Percentiles rank a stretch among this genome's conserved stretches.
phyloP scores from a whole-genome alignment of 2,329 filamentous ascomycete genomes.

The Rhinocladiella similis region DNA sequence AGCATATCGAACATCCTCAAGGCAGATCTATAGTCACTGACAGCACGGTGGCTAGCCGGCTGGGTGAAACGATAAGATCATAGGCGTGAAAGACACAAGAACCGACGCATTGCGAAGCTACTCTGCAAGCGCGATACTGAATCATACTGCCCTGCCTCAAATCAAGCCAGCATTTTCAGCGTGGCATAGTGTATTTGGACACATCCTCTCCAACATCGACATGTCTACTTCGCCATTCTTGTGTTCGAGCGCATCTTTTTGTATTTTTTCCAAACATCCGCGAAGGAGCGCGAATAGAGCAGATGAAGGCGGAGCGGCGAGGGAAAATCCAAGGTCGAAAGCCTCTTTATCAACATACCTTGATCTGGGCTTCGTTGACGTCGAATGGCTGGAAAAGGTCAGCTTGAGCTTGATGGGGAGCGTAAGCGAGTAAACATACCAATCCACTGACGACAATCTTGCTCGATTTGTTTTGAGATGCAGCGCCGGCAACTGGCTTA shows the following conservation, averaged over 20 bases:
- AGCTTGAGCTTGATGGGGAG: conserved; percentile 37
- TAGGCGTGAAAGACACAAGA: conserved; percentile 9
- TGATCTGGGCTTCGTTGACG: conserved; percentile 95
- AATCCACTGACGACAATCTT: conserved; percentile 99
- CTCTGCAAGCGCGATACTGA: conserved; percentile 9
- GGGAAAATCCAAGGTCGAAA: conserved; percentile 66
- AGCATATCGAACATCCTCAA: conserved; percentile 19
- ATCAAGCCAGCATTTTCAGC: conserved; percentile 24
- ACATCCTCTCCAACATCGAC: conserved; percentile 17
- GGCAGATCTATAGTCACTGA: conserved; percentile 21
- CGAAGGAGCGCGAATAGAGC: conserved; percentile 28
- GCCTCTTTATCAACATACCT: conserved; percentile 99
- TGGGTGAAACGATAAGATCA: conserved; percentile 13
- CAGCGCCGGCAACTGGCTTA: conserved; percentile 61
- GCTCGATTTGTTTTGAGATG: conserved; percentile 69
- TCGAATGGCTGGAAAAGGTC: conserved; percentile 75
- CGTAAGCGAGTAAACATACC: conserved; percentile 59
- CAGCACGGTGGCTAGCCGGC: conserved; percentile 26
- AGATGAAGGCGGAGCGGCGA: conserved; percentile 54
- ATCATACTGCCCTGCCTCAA: conserved; percentile 14
- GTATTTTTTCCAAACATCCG: conserved; percentile 19
- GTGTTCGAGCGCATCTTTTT: conserved; percentile 6
- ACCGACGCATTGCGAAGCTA: conserved; percentile 9
- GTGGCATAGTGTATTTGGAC: conserved; percentile 17
- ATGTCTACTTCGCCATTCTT: conserved; percentile 11